A percentile compares a stretch with the other conserved stretches of the same genome.
Evolutionary conservation across 495 filamentous ascomycete species (phyloP).

Genomic region (Lepidopterella palustris): DNA sequence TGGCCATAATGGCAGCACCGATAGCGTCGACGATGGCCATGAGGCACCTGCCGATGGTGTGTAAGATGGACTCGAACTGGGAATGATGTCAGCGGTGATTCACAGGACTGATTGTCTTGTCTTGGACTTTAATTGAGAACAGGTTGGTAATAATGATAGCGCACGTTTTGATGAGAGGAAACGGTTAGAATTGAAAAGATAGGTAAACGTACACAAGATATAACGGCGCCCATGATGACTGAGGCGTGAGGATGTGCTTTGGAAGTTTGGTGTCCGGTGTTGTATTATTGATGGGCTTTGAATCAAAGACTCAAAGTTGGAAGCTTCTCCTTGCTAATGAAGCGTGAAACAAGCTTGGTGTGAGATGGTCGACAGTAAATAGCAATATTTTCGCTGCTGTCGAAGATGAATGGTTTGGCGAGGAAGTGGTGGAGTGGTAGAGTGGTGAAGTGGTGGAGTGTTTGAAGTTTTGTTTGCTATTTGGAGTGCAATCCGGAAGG

Average conservation of each 20-base stretch:
- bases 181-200: constrained; percentile 3
- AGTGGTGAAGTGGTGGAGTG: background rate
- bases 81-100: constrained; percentile 13
- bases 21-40: constrained; percentile 82
- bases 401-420: background rate
- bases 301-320: too few relatives aligned
- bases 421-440: background rate
- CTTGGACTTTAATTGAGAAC: too few relatives aligned
- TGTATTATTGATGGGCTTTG: too few relatives aligned
- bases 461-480: background rate
- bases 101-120: too few relatives aligned
- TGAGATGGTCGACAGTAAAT: too few relatives aligned
- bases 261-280: constrained; percentile 6
- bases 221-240: constrained; percentile 84
- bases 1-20: constrained; percentile 63
- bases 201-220: constrained; percentile 76
- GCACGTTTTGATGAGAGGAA: background rate
- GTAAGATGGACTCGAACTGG: constrained; percentile 74
- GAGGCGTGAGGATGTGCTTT: constrained; percentile 27
- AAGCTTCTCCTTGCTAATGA: too few relatives aligned
- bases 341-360: too few relatives aligned
- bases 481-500: too few relatives aligned
- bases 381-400: too few relatives aligned
- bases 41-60: constrained; percentile 72
- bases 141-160: background rate